Conservation (phyloP, 352 stramenopile genomes). For the Pythium sukuiense region DNA sequence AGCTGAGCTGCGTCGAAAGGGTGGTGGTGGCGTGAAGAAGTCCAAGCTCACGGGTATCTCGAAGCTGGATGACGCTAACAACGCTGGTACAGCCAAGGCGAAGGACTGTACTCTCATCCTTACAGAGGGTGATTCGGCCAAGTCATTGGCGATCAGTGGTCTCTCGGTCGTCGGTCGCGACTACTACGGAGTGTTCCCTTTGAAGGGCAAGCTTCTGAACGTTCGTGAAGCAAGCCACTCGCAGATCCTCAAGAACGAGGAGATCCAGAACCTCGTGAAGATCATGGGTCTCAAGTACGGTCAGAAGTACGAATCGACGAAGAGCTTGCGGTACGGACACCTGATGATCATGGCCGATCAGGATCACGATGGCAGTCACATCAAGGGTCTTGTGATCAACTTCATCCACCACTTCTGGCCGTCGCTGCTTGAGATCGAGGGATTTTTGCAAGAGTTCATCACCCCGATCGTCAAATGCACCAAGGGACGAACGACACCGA, state of each 20-base stretch:
- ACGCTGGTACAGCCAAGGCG: conserved; percentile 89
- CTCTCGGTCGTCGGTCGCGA: conserved; percentile 95
- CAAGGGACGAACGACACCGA: conserved; percentile 65
- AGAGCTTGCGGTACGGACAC: conserved; percentile 93
- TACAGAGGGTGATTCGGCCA: conserved; percentile 98
- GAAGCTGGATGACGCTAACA: conserved; percentile 98
- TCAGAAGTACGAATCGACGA: conserved; percentile 91
- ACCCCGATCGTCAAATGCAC: conserved; percentile 98
- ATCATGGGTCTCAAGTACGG: conserved; percentile 98
- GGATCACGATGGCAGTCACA: conserved; percentile 98
- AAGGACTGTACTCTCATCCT: conserved; percentile 97
- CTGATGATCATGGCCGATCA: conserved; percentile 99
- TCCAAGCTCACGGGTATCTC: conserved; percentile 88
- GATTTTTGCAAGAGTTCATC: conserved; percentile 95
- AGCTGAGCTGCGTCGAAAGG: conserved; percentile 88
- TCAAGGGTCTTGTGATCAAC: conserved; percentile 99
- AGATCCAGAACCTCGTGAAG: conserved; percentile 96
- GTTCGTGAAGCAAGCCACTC: conserved; percentile 97
- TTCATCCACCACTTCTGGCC: conserved; percentile 99
- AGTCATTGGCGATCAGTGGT: conserved; percentile 96
- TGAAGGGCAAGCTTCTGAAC: conserved; percentile 98
- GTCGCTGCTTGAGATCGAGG: conserved; percentile 90
- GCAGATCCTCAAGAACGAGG: conserved; percentile 97
- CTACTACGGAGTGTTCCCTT: conserved; percentile 97
- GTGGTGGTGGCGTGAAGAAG: conserved; percentile 76